Base-by-base conservation (phyloP, 2,329 filamentous ascomycete species). In the Fusarium sp. region DNA sequence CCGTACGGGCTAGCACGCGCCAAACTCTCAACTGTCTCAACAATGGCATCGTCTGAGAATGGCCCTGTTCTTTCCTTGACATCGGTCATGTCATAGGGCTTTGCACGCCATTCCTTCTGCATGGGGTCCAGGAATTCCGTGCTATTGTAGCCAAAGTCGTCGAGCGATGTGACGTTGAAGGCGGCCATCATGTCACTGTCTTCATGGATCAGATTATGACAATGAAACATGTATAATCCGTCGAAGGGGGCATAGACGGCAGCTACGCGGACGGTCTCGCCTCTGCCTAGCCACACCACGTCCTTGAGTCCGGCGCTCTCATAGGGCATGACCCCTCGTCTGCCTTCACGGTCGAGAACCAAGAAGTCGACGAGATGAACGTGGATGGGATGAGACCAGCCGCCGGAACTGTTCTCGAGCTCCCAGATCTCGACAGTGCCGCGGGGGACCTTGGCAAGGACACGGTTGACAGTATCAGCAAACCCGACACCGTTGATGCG, bases 291-390 rank as follows among this genome's bases (percentile, higher is more conserved):
- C 81, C 86, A 86, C 2, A 89, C 86, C 2, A 89, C 85, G 68
- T 90, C 88, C 75, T 90, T 89, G 16, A 88, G 81, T 0, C 85
- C 87, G 0, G 81, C 83, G 2, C 80, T 78, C 76, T 90, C 88
- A 68, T 90, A 90, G 0, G 85, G 81, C 65, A 60, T 60, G 12
- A 71, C 30, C n/a, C 52, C 73, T 4, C 82, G 79, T 10, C 82
- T 82, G 5, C 85, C 84, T 0, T 74, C 82, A 16, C 88, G 84
- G 8, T 78, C 80, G 23, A 89, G 70, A 37, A 90, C 80, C 59
- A 85, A 83, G 76, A 90, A 87, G 71, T 89, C 87, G 50, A 90
- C 84, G 2, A 90, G 80, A 72, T 90, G 88, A 50, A 90, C 84
- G 75, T 90, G 88, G 34, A 86, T 78, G 1, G 87, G 87, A 69